Base-by-base conservation (phyloP, 768 basidiomycete species). In the Termitomyces sp. region DNA sequence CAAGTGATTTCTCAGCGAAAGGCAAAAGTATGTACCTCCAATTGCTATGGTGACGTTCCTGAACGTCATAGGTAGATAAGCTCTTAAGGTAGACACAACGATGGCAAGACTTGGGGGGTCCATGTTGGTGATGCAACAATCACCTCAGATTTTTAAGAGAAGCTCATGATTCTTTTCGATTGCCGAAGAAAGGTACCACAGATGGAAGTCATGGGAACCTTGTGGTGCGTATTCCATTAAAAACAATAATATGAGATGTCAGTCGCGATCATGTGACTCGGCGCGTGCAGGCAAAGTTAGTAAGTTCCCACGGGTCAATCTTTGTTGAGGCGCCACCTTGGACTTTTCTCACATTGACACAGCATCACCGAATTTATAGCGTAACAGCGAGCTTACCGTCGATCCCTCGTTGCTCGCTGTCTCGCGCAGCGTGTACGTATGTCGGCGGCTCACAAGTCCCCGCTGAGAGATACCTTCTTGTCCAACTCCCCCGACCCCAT, bases 401-500 rank as follows among this genome's bases (percentile, higher is more conserved):
- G 12, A 12, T 20, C 7, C 30, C 28, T 30, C 54, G 36, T 42
- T 57, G 54, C 52, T 59, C 59, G 54, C 56, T 38, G 55, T 54
- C 32, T 14, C 24, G 9, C 43, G 13, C 59, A 47, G 56, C 57
- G 49, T 22, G 49, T 46, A 22, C 58, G 46, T 43, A 76, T 77
- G 75, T 69, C 73, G 53, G 69, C 66, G 53, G 69, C 66, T 54
- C 70, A 66, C 53, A 80, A 77, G 56, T 76, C 82, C 42, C 79
- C 82, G 16, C 66, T 85, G 66, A 79, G 77, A 58, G 84, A 87
- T 65, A 78, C 82, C 58, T 76, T 81, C n/a, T 75, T 81, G 63
- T 81, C 81, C 56, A 85, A 85, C 62, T 77, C 85, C 51, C 80
- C 84, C 28, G 85, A 86, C 69, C 78, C 81, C 54, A 81, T 84